A percentile compares a stretch with the other conserved stretches of the same genome.
Evolutionary conservation across 192 early-diverging fungal species (phyloP).

Genomic region (Backusella morwellensis): DNA sequence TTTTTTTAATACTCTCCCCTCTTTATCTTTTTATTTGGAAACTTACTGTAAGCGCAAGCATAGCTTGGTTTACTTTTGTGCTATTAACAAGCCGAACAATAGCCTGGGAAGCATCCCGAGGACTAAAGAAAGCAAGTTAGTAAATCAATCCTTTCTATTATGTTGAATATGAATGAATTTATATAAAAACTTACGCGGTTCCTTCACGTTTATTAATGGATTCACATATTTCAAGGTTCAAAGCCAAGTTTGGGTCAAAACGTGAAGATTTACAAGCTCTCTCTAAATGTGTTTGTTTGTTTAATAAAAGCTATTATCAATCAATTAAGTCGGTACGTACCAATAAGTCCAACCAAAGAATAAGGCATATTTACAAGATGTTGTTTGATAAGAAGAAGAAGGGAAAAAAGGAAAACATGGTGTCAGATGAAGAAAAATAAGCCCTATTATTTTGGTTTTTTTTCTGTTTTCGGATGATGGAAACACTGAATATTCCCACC

Average conservation of each 20-base stretch:
- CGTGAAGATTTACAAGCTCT: conserved; percentile 75
- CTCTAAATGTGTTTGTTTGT: neutral
- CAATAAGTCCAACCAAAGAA: neutral
- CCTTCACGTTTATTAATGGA: conserved; percentile 88
- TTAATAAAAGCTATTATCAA: neutral
- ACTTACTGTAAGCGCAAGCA: conserved; percentile 64
- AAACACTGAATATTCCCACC: neutral
- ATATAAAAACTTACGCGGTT: conserved; percentile 59
- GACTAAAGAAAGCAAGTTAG: conserved; percentile 37
- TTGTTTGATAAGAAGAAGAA: neutral
- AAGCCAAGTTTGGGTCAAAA: conserved; percentile 74
- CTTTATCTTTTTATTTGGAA: neutral
- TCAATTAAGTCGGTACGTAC: neutral
- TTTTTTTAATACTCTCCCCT: neutral
- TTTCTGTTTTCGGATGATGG: neutral
- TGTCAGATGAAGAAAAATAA: neutral
- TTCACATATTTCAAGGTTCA: conserved; percentile 96
- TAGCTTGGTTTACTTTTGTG: conserved; percentile 48
- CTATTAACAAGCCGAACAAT: conserved; percentile 66
- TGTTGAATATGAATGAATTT: neutral
- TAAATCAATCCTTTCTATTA: neutral
- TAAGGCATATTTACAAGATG: neutral
- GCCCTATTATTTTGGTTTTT: neutral
- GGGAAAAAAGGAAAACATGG: neutral
- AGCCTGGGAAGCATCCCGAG: conserved; percentile 70